phyloP scores from a whole-genome alignment of 805 yeast genomes.

The Monosporozyma servazzii region DNA sequence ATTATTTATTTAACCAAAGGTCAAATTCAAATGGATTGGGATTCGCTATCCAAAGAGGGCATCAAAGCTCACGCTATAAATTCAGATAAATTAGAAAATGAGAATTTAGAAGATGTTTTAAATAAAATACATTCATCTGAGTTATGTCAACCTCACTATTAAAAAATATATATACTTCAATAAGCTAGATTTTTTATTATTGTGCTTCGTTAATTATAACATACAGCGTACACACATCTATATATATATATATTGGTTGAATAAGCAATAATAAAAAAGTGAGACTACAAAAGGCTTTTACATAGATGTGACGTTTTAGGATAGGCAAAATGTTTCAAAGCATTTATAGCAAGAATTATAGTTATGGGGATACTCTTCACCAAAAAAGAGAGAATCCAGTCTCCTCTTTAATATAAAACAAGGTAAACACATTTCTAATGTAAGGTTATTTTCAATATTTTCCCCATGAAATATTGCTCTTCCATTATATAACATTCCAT shows the following conservation, averaged over 20 bases:
- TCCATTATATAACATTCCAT: conserved; percentile 43
- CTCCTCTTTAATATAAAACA: conserved; percentile 49
- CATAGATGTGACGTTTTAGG: background rate
- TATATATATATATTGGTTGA: background rate
- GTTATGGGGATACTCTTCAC: background rate
- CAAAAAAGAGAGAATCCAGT: conserved; percentile 30
- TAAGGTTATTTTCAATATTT: conserved; percentile 33
- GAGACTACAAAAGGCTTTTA: background rate
- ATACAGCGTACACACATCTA: background rate
- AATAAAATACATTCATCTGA: conserved; percentile 1
- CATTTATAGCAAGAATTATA: conserved; percentile 30
- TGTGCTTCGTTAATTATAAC: background rate
- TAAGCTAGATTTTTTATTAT: background rate
- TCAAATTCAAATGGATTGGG: conserved; percentile 42
- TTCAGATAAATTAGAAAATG: conserved; percentile 19
- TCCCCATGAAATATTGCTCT: conserved; percentile 40
- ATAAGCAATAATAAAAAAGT: background rate
- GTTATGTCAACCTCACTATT: background rate
- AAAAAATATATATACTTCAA: background rate
- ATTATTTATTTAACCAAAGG: conserved; percentile 45
- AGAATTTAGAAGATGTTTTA: conserved; percentile 10
- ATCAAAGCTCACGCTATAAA: conserved; percentile 36
- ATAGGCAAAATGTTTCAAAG: conserved; percentile 33
- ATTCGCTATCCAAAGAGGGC: conserved; percentile 34
- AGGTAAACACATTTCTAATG: conserved; percentile 42